phyloP scores from a whole-genome alignment of 2,329 filamentous ascomycete genomes.

The Aureobasidium sp. region DNA sequence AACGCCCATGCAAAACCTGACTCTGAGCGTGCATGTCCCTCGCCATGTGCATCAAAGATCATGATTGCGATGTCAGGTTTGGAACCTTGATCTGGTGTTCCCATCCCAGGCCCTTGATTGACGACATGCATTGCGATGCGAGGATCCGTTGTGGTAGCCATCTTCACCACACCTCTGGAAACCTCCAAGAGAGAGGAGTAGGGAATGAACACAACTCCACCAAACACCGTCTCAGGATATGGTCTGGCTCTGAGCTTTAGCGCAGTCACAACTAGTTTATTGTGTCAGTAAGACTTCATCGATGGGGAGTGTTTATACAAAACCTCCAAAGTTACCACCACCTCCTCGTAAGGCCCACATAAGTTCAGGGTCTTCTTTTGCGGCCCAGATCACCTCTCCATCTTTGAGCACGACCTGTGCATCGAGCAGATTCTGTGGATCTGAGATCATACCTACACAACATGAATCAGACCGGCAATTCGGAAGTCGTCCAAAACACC shows the following conservation, averaged over 20 bases:
- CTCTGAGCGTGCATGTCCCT: constrained; percentile 23
- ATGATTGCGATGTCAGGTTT: constrained; percentile 21
- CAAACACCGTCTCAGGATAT: no score
- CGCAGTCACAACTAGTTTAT: no score
- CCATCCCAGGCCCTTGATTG: constrained; percentile 20
- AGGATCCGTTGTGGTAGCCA: constrained; percentile 21
- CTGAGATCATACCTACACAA: constrained; percentile 27
- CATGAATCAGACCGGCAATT: no score
- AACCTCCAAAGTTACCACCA: constrained; percentile 30
- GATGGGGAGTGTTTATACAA: constrained; percentile 9
- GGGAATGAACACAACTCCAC: constrained; percentile 18
- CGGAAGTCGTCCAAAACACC: background rate
- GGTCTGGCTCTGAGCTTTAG: no score
- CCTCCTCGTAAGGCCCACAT: constrained; percentile 36
- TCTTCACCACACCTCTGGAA: constrained; percentile 20
- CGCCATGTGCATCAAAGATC: constrained; percentile 25
- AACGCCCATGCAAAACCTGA: constrained; percentile 24
- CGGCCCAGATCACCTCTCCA: constrained; percentile 31
- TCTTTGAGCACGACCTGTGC: constrained; percentile 31
- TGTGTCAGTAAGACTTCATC: no score
- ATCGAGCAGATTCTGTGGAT: constrained; percentile 34
- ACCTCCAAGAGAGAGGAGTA: constrained; percentile 18
- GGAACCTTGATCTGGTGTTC: constrained; percentile 17
- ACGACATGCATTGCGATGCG: constrained; percentile 25
- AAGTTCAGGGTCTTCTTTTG: constrained; percentile 28